Conservation (phyloP, 2,329 filamentous ascomycete species). For the Pseudophaeomoniella oleicola region DNA sequence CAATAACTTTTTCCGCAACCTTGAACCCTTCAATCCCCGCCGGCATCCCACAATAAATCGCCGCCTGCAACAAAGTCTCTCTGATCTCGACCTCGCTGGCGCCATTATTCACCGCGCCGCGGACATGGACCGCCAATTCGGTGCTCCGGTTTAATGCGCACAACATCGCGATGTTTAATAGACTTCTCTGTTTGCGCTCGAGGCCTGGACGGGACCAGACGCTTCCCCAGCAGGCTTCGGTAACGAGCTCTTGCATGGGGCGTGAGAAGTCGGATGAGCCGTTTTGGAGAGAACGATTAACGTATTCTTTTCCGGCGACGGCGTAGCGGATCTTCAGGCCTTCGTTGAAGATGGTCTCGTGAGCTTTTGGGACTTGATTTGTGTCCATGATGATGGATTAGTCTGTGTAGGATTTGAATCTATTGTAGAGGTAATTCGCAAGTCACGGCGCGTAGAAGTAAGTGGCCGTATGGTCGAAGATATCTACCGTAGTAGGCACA, state of each 20-base stretch:
- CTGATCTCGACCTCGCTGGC: conserved; percentile 47
- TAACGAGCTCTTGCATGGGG: conserved; percentile 48
- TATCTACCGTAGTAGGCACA: too few relatives aligned
- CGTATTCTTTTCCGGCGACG: conserved; percentile 48
- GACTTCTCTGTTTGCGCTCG: conserved; percentile 43
- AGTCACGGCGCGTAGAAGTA: too few relatives aligned
- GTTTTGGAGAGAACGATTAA: conserved; percentile 29
- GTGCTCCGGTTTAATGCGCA: conserved; percentile 44
- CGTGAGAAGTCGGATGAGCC: conserved; percentile 43
- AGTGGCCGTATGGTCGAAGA: too few relatives aligned
- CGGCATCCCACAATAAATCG: conserved; percentile 7
- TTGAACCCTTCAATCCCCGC: conserved; percentile 5
- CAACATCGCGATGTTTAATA: conserved; percentile 52
- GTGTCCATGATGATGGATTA: too few relatives aligned
- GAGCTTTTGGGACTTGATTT: conserved; percentile 14
- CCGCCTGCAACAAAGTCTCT: conserved; percentile 23
- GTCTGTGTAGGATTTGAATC: too few relatives aligned
- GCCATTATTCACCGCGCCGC: conserved; percentile 49
- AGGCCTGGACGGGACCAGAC: conserved; percentile 48
- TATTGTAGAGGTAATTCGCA: too few relatives aligned
- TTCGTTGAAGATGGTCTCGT: conserved; percentile 45
- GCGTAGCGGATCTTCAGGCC: conserved; percentile 45
- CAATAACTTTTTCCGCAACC: conserved; percentile 7
- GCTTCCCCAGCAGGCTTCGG: conserved; percentile 50
- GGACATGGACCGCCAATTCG: conserved; percentile 47